Evolutionary conservation across 2,329 filamentous ascomycete genomes (phyloP), one percentile per base, ranked within the genome.

Genomic region (Pezicula radicicola): DNA sequence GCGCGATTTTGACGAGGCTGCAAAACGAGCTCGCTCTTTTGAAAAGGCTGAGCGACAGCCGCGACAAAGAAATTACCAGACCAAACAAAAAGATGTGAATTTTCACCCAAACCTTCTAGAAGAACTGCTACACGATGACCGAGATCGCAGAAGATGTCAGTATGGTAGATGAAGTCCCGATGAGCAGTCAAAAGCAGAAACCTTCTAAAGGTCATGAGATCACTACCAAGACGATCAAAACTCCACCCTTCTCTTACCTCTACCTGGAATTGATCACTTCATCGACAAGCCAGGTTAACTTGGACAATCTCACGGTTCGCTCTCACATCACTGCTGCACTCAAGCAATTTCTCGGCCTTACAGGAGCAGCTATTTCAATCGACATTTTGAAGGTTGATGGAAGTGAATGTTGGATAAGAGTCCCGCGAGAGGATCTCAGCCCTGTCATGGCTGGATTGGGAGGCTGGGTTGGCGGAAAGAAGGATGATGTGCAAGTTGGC

Each of bases 341-440:
- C 7, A 74, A 74, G 1, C 80, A 87, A 55, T 91, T 89, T 61
- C 79, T 93, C 1, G 89, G 89, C 18, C 70, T 82, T 16, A 84
- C 81, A 0, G 89, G 89, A 10, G 71, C 77, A 2, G 83, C 81
- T 10, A 84, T 92, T 3, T 72, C 84, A 1, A 65, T 91, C 51
- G 89, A 93, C 63, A 81, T 92, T 18, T 75, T 93, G 33, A 82
- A 84, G 59, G 72, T 85, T 0, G 70, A 80, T 3, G 75, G 71
- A 1, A 61, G 63, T 6, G 74, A 82, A 45, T 80, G 80, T 50
- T 89, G 86, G 84, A 66, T 91, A 46, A 75, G 88, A 16, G 66
- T 89, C 8, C 84, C 86, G 5, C 71, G 77, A 5, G 75, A 78
- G 51, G 85, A 90, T 60, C 69, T 85, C 7, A 73, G 71, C 1